Percentiles rank a stretch among this genome's conserved stretches.
Conservation (phyloP, 495 filamentous ascomycete species). For the Mytilinidion resinicola region DNA sequence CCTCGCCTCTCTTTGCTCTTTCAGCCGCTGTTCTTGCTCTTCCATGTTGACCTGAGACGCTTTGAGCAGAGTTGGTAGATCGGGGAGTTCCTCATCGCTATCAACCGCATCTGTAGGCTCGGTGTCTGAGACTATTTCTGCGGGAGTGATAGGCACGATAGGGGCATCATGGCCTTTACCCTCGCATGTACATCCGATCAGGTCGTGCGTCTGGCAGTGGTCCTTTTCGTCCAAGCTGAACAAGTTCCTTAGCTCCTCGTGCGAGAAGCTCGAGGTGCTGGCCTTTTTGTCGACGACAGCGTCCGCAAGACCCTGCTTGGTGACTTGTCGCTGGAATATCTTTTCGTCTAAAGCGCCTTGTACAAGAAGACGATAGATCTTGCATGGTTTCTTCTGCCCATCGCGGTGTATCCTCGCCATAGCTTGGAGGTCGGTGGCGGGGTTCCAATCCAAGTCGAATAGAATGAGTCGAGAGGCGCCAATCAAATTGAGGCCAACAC, state of each 20-base stretch:
- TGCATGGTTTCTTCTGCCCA: slow-evolving; percentile 63
- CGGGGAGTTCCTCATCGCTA: slow-evolving; percentile 41
- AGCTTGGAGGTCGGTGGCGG: slow-evolving; percentile 73
- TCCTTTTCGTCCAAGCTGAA: slow-evolving; percentile 60
- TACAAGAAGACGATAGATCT: slow-evolving; percentile 68
- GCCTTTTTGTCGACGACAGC: slow-evolving; percentile 61
- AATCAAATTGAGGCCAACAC: slow-evolving; percentile 70
- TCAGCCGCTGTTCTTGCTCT: slow-evolving; percentile 50
- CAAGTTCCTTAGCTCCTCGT: slow-evolving; percentile 63
- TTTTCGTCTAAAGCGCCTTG: slow-evolving; percentile 74
- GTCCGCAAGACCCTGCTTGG: slow-evolving; percentile 65
- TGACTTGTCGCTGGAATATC: slow-evolving; percentile 76
- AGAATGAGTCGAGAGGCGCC: slow-evolving; percentile 70
- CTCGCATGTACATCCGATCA: slow-evolving; percentile 62
- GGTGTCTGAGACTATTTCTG: neutral
- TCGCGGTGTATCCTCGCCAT: slow-evolving; percentile 81
- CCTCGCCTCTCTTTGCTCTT: slow-evolving; percentile 27
- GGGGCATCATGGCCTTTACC: slow-evolving; percentile 43
- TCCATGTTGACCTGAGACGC: slow-evolving; percentile 58
- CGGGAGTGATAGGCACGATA: slow-evolving; percentile 2
- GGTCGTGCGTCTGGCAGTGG: slow-evolving; percentile 61
- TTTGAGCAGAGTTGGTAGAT: slow-evolving; percentile 44
- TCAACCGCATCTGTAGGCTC: slow-evolving; percentile 26
- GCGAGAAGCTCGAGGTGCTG: slow-evolving; percentile 54
- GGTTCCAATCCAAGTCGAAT: slow-evolving; percentile 83